These are phyloP conservation scores for Monosiga brevicollis DNA, from an alignment of 78 protist species.

Conservation along the genomic window DNA sequence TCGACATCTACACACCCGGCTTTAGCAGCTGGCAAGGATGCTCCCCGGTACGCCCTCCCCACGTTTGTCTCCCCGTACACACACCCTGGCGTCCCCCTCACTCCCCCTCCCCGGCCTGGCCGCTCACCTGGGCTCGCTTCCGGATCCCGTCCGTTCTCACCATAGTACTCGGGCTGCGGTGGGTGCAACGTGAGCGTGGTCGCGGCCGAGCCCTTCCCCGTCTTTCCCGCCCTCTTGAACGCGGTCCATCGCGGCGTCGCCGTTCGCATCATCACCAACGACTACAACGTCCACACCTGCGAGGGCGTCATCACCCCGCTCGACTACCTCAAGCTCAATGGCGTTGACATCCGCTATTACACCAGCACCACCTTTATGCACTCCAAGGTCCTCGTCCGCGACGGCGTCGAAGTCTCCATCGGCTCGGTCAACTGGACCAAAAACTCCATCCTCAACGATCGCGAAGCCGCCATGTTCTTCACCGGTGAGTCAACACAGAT, in stretches of 20 bases:
- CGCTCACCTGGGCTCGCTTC: no score
- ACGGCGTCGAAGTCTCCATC: slow-evolving; percentile 20
- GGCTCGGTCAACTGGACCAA: slow-evolving; percentile 49
- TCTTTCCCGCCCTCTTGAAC: slow-evolving; percentile 46
- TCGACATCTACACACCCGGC: slow-evolving; percentile 14
- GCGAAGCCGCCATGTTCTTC: slow-evolving; percentile 64
- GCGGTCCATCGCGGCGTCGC: slow-evolving; percentile 45
- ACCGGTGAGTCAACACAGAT: no score
- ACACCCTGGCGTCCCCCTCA: no score
- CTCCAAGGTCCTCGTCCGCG: slow-evolving; percentile 30
- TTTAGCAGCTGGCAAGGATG: slow-evolving; percentile 2
- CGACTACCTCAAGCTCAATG: slow-evolving; percentile 37
- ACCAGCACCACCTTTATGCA: slow-evolving; percentile 45
- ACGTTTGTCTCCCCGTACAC: no score
- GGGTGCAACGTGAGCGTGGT: background rate
- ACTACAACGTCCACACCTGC: slow-evolving; percentile 27
- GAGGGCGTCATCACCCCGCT: slow-evolving; percentile 50
- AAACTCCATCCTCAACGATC: slow-evolving; percentile 49
- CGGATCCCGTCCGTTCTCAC: no score
- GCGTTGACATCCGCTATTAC: slow-evolving; percentile 48
- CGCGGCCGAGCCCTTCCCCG: slow-evolving; percentile 31
- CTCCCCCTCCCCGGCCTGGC: no score
- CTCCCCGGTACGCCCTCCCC: background rate
- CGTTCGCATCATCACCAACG: slow-evolving; percentile 45
- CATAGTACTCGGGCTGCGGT: background rate